Conservation (phyloP, 1,284 basidiomycete genomes). For the Erythrobasidium hasegawianum region DNA sequence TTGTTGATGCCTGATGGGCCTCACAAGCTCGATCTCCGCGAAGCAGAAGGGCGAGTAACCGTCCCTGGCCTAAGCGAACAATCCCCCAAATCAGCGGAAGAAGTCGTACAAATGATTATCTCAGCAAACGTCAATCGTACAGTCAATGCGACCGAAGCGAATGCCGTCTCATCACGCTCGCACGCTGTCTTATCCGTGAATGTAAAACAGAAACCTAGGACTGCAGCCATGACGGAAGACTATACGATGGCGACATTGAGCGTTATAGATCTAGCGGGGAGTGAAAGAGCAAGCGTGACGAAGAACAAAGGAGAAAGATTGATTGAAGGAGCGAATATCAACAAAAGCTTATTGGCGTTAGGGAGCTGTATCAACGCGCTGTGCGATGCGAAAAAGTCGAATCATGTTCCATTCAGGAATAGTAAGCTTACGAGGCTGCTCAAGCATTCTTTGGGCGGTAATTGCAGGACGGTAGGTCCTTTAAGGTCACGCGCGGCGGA, state of each 20-base stretch:
- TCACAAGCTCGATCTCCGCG: conserved; percentile 67
- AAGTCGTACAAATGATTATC: conserved; percentile 87
- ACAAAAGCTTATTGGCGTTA: conserved; percentile 89
- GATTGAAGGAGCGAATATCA: conserved; percentile 96
- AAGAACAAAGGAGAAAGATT: conserved; percentile 92
- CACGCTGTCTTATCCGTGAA: conserved; percentile 94
- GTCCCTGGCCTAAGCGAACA: conserved; percentile 78
- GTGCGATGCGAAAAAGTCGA: conserved; percentile 74
- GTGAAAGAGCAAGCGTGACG: conserved; percentile 89
- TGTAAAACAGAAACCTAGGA: conserved; percentile 68
- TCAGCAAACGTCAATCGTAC: conserved; percentile 80
- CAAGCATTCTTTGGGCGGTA: conserved; percentile 93
- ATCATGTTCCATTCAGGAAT: conserved; percentile 91
- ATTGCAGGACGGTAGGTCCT: conserved; percentile 91
- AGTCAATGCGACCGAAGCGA: conserved; percentile 87
- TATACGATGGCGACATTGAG: conserved; percentile 81
- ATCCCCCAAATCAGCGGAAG: conserved; percentile 72
- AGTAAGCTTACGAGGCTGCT: conserved; percentile 92
- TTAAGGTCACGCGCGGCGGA: no score
- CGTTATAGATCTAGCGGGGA: conserved; percentile 93
- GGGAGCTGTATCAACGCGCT: conserved; percentile 96
- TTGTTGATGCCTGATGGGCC: conserved; percentile 69
- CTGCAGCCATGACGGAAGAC: conserved; percentile 62
- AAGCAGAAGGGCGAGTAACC: conserved; percentile 73
- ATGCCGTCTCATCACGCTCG: conserved; percentile 89